Evolutionary conservation across 352 stramenopile species (phyloP).

Genomic region (Phytophthora agathidicida): DNA sequence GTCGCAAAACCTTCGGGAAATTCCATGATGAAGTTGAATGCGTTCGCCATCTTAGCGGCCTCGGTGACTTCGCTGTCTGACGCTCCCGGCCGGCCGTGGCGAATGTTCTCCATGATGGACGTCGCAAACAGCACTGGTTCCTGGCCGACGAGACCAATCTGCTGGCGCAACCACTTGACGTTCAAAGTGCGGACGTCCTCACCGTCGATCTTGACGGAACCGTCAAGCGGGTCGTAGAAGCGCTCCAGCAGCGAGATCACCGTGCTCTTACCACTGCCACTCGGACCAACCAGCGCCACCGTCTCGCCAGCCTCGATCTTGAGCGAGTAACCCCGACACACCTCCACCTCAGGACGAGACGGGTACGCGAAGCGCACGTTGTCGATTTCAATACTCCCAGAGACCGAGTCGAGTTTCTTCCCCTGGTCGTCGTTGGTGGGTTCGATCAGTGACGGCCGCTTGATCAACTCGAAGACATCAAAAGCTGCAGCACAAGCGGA

Average conservation of each 20-base stretch:
- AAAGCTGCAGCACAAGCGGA: constrained; percentile 41
- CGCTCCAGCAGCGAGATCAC: constrained; percentile 57
- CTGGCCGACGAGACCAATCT: constrained; percentile 91
- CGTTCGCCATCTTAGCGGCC: constrained; percentile 83
- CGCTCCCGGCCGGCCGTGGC: constrained; percentile 48
- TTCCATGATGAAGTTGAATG: constrained; percentile 90
- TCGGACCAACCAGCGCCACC: constrained; percentile 59
- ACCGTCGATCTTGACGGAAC: constrained; percentile 50
- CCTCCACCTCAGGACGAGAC: constrained; percentile 43
- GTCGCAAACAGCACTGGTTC: constrained; percentile 78
- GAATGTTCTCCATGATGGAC: constrained; percentile 79
- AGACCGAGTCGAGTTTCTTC: constrained; percentile 25
- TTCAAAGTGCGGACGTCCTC: constrained; percentile 74
- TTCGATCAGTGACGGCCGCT: constrained; percentile 55
- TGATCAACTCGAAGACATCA: constrained; percentile 60
- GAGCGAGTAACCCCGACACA: constrained; percentile 50
- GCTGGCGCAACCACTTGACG: constrained; percentile 57
- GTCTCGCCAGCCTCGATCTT: constrained; percentile 53
- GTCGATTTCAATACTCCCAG: constrained; percentile 79
- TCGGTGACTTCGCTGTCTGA: constrained; percentile 67
- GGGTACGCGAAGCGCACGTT: constrained; percentile 75
- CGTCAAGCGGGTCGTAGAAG: constrained; percentile 58
- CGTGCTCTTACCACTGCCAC: constrained; percentile 68
- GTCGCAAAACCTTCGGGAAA: constrained; percentile 92
- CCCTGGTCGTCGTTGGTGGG: constrained; percentile 33